Evolutionary conservation across 2,329 filamentous ascomycete species (phyloP).

Genomic region (Gaeumannomyces tritici): DNA sequence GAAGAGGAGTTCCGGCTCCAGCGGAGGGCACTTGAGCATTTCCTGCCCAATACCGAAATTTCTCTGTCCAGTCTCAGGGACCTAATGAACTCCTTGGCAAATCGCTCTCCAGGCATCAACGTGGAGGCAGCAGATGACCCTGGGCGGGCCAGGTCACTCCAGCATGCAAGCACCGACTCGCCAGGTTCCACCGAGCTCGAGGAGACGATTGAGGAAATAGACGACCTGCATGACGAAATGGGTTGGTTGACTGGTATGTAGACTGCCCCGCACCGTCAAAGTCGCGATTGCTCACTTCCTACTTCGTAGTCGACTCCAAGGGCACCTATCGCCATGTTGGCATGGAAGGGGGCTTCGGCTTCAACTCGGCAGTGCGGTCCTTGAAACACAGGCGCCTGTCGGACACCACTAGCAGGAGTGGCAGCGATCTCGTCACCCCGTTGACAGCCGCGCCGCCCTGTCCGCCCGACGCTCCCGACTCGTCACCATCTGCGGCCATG

Average conservation of each 20-base stretch:
- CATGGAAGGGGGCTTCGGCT: constrained; percentile 14
- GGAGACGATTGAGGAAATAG: constrained; percentile 11
- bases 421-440: constrained; percentile 9
- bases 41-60: constrained; percentile 15
- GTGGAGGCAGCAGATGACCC: not conserved
- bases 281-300: not conserved
- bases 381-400: constrained; percentile 9
- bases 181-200: not conserved
- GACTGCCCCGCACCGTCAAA: not conserved
- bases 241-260: constrained; percentile 11
- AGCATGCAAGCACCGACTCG: not conserved
- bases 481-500: constrained; percentile 1
- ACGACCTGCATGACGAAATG: constrained; percentile 12
- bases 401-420: not conserved
- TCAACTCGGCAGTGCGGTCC: constrained; percentile 15
- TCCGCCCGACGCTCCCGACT: constrained; percentile 10
- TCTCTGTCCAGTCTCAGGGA: constrained; percentile 14
- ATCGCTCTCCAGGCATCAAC: not conserved
- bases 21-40: constrained; percentile 17
- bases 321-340: constrained; percentile 14
- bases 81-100: constrained; percentile 9
- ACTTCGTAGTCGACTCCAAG: constrained; percentile 9
- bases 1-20: constrained; percentile 19
- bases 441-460: constrained; percentile 10
- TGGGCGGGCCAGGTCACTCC: not conserved